A percentile compares a stretch with the other conserved stretches of the same genome.
These are phyloP conservation scores for Ascochyta lentis DNA, from an alignment of 2,329 filamentous ascomycete genomes.

Conservation along the genomic window DNA sequence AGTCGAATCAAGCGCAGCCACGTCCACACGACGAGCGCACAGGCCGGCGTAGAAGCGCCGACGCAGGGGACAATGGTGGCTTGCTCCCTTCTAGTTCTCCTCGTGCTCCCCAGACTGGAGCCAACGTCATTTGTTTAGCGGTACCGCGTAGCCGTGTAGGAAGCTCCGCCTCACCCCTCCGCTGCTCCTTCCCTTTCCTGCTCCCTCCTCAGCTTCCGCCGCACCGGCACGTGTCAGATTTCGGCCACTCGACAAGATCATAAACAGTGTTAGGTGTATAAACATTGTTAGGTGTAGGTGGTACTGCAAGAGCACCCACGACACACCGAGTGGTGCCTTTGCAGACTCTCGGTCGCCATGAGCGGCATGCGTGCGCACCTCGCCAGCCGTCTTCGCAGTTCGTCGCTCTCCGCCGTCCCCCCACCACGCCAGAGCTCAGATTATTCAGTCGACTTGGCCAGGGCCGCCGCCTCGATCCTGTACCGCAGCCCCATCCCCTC, in stretches of 20 bases:
- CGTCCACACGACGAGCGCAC: neutral
- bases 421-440: slow-evolving; percentile 55
- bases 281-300: neutral
- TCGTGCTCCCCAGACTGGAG: slow-evolving; percentile 9
- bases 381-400: slow-evolving; percentile 49
- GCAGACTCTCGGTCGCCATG: slow-evolving; percentile 32
- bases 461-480: slow-evolving; percentile 60
- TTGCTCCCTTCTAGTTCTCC: slow-evolving; percentile 7
- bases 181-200: neutral
- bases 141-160: too few relatives aligned
- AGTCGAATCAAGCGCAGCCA: slow-evolving; percentile 14
- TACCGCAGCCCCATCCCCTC: slow-evolving; percentile 61
- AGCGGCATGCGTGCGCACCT: slow-evolving; percentile 49
- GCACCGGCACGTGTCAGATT: slow-evolving; percentile 7
- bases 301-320: neutral
- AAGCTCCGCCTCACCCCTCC: neutral
- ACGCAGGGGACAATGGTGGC: slow-evolving; percentile 1
- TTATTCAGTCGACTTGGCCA: slow-evolving; percentile 57
- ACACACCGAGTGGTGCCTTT: neutral
- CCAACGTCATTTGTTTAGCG: slow-evolving; percentile 17
- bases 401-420: slow-evolving; percentile 56
- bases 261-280: too few relatives aligned
- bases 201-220: neutral
- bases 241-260: neutral
- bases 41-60: neutral